These are phyloP conservation scores for Brassica hybrid DNA, from an alignment of 441 rosid genomes.

Conservation along the genomic window DNA sequence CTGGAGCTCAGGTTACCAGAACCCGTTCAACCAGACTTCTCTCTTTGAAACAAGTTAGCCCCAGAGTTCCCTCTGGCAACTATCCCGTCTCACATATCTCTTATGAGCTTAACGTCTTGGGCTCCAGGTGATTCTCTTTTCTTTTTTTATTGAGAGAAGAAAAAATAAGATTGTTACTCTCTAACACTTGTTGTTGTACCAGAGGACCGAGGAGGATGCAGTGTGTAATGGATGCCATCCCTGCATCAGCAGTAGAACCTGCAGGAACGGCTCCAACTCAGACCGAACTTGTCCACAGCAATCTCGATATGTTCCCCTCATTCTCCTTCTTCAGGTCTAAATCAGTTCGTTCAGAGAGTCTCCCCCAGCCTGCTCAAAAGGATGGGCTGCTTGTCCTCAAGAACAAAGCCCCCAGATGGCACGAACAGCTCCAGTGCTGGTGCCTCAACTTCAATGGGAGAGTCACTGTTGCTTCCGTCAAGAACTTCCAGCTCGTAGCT, in stretches of 20 bases:
- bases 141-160: not conserved
- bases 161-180: not conserved
- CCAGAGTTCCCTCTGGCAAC: slow-evolving; percentile 78
- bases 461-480: slow-evolving; percentile 97
- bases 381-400: slow-evolving; percentile 68
- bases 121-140: slow-evolving; percentile 62
- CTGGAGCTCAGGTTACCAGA: slow-evolving; percentile 67
- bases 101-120: slow-evolving; percentile 93
- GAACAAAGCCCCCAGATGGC: slow-evolving; percentile 97
- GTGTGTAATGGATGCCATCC: slow-evolving; percentile 87
- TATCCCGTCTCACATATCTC: slow-evolving; percentile 82
- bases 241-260: slow-evolving; percentile 76
- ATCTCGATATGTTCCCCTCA: slow-evolving; percentile 63
- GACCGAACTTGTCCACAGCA: slow-evolving; percentile 68
- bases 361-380: slow-evolving; percentile 57
- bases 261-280: slow-evolving; percentile 91
- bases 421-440: slow-evolving; percentile 99
- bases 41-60: slow-evolving; percentile 81
- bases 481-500: slow-evolving; percentile 97
- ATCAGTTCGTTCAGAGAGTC: slow-evolving; percentile 63
- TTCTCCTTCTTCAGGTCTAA: slow-evolving; percentile 79
- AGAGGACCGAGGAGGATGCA: slow-evolving; percentile 99
- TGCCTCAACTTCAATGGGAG: slow-evolving; percentile 97
- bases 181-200: slow-evolving; percentile 1
- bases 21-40: slow-evolving; percentile 77